These are phyloP conservation scores for Ceratocystis harringtonii DNA, from an alignment of 2,329 filamentous ascomycete species.

Conservation along the genomic window DNA sequence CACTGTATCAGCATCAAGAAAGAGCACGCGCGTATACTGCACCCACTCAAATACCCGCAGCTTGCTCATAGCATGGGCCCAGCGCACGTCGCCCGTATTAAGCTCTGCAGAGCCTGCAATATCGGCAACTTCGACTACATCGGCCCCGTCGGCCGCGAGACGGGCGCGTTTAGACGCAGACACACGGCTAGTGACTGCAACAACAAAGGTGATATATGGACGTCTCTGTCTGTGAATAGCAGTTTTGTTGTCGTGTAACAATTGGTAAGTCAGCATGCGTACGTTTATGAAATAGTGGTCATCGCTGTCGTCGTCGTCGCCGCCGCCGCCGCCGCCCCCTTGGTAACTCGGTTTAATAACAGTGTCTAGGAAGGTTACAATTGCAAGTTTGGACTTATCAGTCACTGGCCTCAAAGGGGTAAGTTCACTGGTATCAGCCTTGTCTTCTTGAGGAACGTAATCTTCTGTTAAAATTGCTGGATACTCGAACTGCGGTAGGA, in stretches of 20 bases:
- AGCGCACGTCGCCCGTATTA: conserved; percentile 25
- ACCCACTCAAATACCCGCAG: conserved; percentile 29
- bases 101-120: conserved; percentile 20
- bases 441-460: not conserved
- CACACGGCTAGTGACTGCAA: conserved; percentile 25
- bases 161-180: conserved; percentile 23
- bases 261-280: conserved; percentile 28
- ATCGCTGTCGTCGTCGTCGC: conserved; percentile 19
- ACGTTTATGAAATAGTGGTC: conserved; percentile 28
- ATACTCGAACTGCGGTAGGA: conserved; percentile 14
- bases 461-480: conserved; percentile 8
- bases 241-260: conserved; percentile 27
- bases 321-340: conserved; percentile 9
- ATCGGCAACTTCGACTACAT: conserved; percentile 25
- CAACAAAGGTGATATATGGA: conserved; percentile 25
- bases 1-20: conserved; percentile 31
- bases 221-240: conserved; percentile 18
- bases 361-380: conserved; percentile 28
- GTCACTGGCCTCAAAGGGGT: conserved; percentile 1
- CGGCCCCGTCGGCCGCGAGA: conserved; percentile 27
- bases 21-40: conserved; percentile 29
- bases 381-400: conserved; percentile 20
- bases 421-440: not conserved
- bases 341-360: conserved; percentile 16
- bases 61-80: conserved; percentile 31